Evolutionary conservation across 2,329 filamentous ascomycete genomes (phyloP), one percentile per base, ranked within the genome.

Genomic region (Claviceps maximensis): DNA sequence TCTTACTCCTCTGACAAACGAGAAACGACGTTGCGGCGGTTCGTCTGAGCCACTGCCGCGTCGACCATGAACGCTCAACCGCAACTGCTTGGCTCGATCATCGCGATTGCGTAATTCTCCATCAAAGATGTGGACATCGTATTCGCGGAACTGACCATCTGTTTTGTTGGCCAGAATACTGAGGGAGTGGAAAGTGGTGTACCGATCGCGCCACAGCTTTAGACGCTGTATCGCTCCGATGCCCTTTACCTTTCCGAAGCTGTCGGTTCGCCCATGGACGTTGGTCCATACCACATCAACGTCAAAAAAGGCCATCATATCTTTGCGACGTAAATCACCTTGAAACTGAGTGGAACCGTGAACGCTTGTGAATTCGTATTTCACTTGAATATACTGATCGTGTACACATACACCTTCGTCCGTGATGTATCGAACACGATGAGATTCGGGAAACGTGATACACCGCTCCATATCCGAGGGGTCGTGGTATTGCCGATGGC

Each of bases 271-370:
- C 47, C 71, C 66, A 55, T 77, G 72, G 4, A 67, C 62, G 56
- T 77, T 74, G 23, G 74, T 74, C 74, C 75, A 78, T 38, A 74
- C 66, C 10, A 77, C 74, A 55, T 78, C 74, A 33, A 76, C 68
- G 54, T 78, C 75, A 53, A 72, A 77, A 61, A 74, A 77, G 58
- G 72, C 74, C 33, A 78, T 59, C 23, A 78, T 60, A 45, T 76
- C 71, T 59, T 72, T 73, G 31, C 66, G 62, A 23, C 75, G 69
- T 40, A 77, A 58, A 52, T 77, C 74, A 50, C 74, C 67, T 55
- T 78, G 74, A 54, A 78, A 75, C 25, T 69, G 71, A 21, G 72
- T 63, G 1, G 74, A 76, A 19, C 68, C 64, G 48, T 75, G 72
- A 49, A 74, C 63, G 1, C 71, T 70, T 2, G 73, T 76, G 57